Base-by-base conservation (phyloP, 139 green algal genomes). In the Trebouxia sp. region DNA sequence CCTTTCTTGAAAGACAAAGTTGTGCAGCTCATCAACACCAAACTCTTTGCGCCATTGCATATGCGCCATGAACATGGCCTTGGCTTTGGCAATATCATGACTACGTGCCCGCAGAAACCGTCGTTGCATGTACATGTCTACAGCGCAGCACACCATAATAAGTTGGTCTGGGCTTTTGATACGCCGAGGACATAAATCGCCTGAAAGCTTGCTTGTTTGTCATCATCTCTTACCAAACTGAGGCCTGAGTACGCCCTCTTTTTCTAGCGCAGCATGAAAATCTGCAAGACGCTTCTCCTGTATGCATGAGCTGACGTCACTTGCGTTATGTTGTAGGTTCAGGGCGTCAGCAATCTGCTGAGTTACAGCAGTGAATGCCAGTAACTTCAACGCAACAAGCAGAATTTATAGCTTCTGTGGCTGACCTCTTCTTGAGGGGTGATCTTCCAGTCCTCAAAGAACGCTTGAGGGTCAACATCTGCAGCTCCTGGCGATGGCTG, bases 1-100 rank as follows among this genome's bases (percentile, higher is more conserved):
- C 22, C 92, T 81, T 86, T 99, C 96, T 35, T 87, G 79, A 76
- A 97, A 98, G 12, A 92, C 62, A 76, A 98, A 98, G 72, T 96
- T 88, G 35, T 95, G 67, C 9, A 94, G 75, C 38, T 96, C 92
- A 76, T 97, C 91, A 8, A 91, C 86, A 8, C 85, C 81, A 51
- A 92, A 90, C 39, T 95, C 86, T 24, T 83, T 79, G 8, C 88
- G 78, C 82, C 81, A 90, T 75, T 86, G 66, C 26, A 88, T 32
- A 35, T 86, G 78, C 38, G 77, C 75, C 53, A 86, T 41, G 53
- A 86, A 91, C 90, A 93, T 93, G 35, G 83, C 72, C 70, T 83
- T 86, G 9, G 90, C 89, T 12, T 69, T 69, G 32, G 58, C 14
- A 0, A 93, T 28, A 74, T 94, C 83, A 70, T 90, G 91, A 65